A percentile compares a stretch with the other conserved stretches of the same genome.
These are phyloP conservation scores for Epichloe scottii DNA, from an alignment of 2,329 filamentous ascomycete species.

Conservation along the genomic window DNA sequence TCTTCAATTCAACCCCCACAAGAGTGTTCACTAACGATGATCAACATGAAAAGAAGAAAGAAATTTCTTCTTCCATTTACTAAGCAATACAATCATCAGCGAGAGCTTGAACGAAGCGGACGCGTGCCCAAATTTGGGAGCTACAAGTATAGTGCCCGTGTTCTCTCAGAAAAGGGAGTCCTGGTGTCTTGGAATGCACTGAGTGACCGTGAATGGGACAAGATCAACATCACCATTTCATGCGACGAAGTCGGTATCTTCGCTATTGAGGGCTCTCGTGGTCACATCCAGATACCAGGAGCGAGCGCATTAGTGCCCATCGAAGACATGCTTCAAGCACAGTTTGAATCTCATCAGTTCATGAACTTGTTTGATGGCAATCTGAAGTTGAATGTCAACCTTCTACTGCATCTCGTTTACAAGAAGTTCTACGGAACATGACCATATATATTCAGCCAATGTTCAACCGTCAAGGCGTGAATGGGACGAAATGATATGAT, in stretches of 20 bases:
- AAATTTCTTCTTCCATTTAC: slow-evolving; percentile 92
- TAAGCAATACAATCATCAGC: slow-evolving; percentile 97
- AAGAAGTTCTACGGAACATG: slow-evolving; percentile 88
- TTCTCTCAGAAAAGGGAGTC: slow-evolving; percentile 85
- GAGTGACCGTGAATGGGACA: slow-evolving; percentile 71
- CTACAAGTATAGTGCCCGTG: slow-evolving; percentile 89
- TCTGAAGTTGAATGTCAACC: slow-evolving; percentile 86
- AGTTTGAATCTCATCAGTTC: slow-evolving; percentile 94
- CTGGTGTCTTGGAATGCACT: slow-evolving; percentile 85
- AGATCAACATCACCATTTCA: slow-evolving; percentile 86
- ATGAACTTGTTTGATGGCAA: slow-evolving; percentile 84
- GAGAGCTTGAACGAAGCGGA: slow-evolving; percentile 82
- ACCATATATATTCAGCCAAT: neutral
- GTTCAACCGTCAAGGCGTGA: neutral
- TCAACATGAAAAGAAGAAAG: slow-evolving; percentile 52
- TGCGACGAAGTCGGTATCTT: slow-evolving; percentile 93
- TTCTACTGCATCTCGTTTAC: slow-evolving; percentile 92
- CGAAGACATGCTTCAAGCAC: slow-evolving; percentile 87
- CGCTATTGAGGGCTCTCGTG: slow-evolving; percentile 77
- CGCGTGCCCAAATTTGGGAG: slow-evolving; percentile 95
- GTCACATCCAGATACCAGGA: slow-evolving; percentile 91
- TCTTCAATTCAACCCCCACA: too few species aligned
- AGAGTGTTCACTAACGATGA: neutral
- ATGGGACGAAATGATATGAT: neutral
- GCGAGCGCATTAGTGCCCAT: slow-evolving; percentile 80